phyloP scores from a whole-genome alignment of 345 rosid species.

The Salix caprea region DNA sequence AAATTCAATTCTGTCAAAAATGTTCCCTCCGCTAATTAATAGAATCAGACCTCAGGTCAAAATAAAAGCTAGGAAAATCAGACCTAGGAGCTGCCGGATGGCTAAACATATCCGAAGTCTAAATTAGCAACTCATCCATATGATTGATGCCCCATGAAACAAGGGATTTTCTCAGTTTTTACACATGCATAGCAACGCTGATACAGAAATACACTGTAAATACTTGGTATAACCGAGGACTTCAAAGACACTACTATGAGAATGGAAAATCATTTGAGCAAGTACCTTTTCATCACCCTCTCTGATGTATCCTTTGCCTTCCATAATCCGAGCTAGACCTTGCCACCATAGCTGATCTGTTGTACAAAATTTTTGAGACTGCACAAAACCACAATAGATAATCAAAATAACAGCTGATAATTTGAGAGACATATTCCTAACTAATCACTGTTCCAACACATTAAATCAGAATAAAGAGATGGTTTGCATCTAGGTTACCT shows the following conservation, averaged over 20 bases:
- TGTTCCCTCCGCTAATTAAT: too few species aligned
- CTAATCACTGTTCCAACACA: too few species aligned
- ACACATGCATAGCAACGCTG: too few species aligned
- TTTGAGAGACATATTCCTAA: neutral
- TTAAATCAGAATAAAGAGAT: neutral
- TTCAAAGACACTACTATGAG: neutral
- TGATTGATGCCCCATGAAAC: too few species aligned
- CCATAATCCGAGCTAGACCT: slow-evolving; percentile 82
- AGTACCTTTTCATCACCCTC: slow-evolving; percentile 61
- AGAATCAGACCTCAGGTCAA: too few species aligned
- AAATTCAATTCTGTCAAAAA: neutral
- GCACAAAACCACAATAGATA: slow-evolving; percentile 22
- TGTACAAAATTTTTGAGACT: slow-evolving; percentile 54
- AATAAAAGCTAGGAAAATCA: too few species aligned
- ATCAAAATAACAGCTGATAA: slow-evolving; percentile 13
- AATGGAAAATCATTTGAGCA: neutral
- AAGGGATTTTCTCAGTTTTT: too few species aligned
- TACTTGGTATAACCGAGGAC: neutral
- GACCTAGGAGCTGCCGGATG: too few species aligned
- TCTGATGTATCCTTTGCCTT: slow-evolving; percentile 61
- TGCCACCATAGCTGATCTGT: slow-evolving; percentile 74
- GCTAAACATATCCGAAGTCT: too few species aligned
- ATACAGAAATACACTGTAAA: too few species aligned
- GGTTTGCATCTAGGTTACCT: slow-evolving; percentile 31
- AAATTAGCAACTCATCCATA: too few species aligned